A percentile compares a stretch with the other conserved stretches of the same genome.
Evolutionary conservation across 768 basidiomycete genomes (phyloP).

Genomic region (Boletus pseudopeckii): DNA sequence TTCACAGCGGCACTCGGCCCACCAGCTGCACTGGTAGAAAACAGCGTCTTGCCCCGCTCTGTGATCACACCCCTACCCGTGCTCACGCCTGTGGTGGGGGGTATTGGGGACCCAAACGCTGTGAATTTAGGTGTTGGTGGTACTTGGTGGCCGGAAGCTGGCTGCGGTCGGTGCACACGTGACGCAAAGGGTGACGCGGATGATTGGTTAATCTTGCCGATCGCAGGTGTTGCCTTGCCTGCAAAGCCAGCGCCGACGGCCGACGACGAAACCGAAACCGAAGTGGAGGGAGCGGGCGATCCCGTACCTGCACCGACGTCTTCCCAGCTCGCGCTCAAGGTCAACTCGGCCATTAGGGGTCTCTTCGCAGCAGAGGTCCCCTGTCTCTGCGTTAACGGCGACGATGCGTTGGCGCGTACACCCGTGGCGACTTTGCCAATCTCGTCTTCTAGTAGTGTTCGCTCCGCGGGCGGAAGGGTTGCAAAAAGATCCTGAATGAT

Average conservation of each 20-base stretch:
- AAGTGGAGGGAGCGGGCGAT: constrained; percentile 6
- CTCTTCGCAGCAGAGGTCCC: constrained; percentile 17
- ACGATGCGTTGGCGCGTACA: constrained; percentile 12
- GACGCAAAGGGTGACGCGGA: constrained; percentile 8
- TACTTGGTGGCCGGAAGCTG: not conserved
- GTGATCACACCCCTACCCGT: constrained; percentile 7
- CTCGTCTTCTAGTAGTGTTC: constrained; percentile 58
- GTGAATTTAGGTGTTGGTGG: constrained; percentile 23
- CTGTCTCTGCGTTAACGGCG: constrained; percentile 1
- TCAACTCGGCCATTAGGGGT: constrained; percentile 29
- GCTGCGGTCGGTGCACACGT: constrained; percentile 1
- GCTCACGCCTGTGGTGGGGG: not conserved
- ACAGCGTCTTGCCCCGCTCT: constrained; percentile 18
- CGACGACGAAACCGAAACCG: constrained; percentile 10
- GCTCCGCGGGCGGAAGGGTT: constrained; percentile 60
- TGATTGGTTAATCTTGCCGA: not conserved
- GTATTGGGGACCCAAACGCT: constrained; percentile 26
- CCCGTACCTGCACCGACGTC: constrained; percentile 35
- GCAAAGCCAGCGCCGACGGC: not conserved
- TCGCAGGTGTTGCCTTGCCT: constrained; percentile 5
- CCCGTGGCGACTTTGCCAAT: constrained; percentile 39
- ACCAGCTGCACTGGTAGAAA: not conserved
- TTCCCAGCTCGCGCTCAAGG: constrained; percentile 65
- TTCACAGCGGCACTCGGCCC: constrained; percentile 3
- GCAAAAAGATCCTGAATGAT: constrained; percentile 70